phyloP scores from a whole-genome alignment of 257 asterid genomes.

The Lycium ferocissimum region DNA sequence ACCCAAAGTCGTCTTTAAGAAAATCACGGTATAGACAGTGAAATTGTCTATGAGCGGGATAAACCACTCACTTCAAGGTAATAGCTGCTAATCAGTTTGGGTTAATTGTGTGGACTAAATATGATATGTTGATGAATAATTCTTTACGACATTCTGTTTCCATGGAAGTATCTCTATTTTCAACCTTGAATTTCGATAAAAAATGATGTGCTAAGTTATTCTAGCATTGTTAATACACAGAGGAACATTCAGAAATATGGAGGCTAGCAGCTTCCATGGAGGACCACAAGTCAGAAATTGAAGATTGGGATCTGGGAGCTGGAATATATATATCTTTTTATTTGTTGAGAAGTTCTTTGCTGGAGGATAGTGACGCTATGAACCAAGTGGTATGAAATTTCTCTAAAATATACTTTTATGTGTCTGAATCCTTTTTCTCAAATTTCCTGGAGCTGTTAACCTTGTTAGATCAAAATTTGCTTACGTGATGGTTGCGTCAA shows the following conservation, averaged over 20 bases:
- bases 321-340: slow-evolving; percentile 86
- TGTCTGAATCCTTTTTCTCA: slow-evolving; percentile 12
- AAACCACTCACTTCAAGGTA: background rate
- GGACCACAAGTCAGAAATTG: slow-evolving; percentile 81
- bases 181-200: slow-evolving; percentile 19
- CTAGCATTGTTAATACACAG: slow-evolving; percentile 54
- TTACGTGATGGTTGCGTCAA: background rate
- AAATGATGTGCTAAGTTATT: background rate
- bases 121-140: slow-evolving; percentile 3
- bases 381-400: slow-evolving; percentile 59
- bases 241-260: slow-evolving; percentile 82
- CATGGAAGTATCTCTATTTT: slow-evolving; percentile 6
- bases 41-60: background rate
- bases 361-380: slow-evolving; percentile 64
- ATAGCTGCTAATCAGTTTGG: slow-evolving; percentile 2
- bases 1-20: background rate
- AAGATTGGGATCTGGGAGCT: slow-evolving; percentile 97
- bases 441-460: background rate
- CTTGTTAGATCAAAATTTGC: slow-evolving; percentile 2
- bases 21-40: background rate
- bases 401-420: slow-evolving; percentile 2
- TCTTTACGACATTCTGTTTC: slow-evolving; percentile 4
- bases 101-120: background rate
- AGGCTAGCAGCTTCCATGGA: slow-evolving; percentile 78
- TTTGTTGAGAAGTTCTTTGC: slow-evolving; percentile 64